Base-by-base conservation (phyloP, 306 rosid genomes). In the Fagus crenata region DNA sequence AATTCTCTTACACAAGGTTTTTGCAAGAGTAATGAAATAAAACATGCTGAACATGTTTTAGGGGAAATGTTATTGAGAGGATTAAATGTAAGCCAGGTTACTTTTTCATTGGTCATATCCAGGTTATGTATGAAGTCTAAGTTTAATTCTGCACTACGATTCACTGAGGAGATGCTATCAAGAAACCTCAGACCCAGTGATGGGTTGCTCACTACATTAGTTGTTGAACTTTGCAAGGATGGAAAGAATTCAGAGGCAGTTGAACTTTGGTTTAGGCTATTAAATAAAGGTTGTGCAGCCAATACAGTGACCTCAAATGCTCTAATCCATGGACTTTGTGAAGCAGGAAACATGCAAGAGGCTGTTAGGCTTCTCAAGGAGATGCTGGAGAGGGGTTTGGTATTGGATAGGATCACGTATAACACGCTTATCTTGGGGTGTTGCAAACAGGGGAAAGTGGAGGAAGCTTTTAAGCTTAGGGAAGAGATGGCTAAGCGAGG, bases 261-360 rank as follows among this genome's bases (percentile, higher is more conserved):
- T 73, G 81, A 84, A 59, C 92, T 91, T 85, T 91, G 97, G 97
- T 86, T 88, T 85, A 77, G 69, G 70, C 81, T 89, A 64, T 90
- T 78, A 37, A 84, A 74, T 58, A 86, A 80, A 75, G 89, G 91
- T 76, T 77, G 83, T 75, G 70, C 90, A 42, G 83, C 89, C 36
- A 91, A 90, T 85, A 85, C 83, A 0, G 72, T 55, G 3, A 82
- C 97, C 82, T 91, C 92, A 53, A 91, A 91, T 49, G 90, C 92
- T 64, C 89, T 91, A 77, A 86, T 89, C 55, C 82, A 86, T 81
- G 92, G 94, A 61, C 91, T 91, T 73, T 86, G 92, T 79, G 85
- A 64, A 67, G 82, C 74, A 54, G 87, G 80, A 69, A 74, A 83
- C 77, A 84, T 86, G 89, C 74, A 84, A 72, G 90, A 82, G 72